Percentiles rank a stretch among this genome's conserved stretches.
Conservation (phyloP, 83 land plant species). For the Thuja plicata region DNA sequence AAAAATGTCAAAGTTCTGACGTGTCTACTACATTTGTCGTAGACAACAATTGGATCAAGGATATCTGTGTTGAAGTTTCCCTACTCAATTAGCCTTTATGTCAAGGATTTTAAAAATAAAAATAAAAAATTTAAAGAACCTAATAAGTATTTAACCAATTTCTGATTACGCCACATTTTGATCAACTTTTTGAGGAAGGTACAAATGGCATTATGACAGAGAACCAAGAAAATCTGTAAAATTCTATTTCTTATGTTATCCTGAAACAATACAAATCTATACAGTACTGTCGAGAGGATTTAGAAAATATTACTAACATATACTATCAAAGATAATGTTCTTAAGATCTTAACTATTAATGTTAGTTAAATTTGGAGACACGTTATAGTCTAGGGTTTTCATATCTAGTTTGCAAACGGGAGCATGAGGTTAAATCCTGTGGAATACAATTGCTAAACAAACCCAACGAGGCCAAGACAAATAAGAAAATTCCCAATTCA, state of each 20-base stretch:
- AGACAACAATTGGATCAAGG: no score
- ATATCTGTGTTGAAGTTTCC: no score
- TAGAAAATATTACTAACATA: no score
- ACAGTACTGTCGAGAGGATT: no score
- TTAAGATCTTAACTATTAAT: not conserved
- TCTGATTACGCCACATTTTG: not conserved
- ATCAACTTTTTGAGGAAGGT: not conserved
- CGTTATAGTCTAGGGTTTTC: not conserved
- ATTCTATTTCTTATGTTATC: no score
- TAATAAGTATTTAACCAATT: not conserved
- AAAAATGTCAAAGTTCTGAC: no score
- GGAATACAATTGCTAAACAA: not conserved
- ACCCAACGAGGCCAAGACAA: not conserved
- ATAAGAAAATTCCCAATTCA: no score
- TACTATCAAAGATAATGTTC: not conserved
- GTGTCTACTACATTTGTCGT: no score
- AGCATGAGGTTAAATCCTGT: not conserved
- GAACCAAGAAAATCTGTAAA: not conserved
- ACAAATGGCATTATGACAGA: not conserved
- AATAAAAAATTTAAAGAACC: no score
- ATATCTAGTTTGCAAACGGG: not conserved
- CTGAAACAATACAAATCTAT: no score
- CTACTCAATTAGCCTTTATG: no score
- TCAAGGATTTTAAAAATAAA: no score
- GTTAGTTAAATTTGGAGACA: not conserved